Evolutionary conservation across 805 yeast species (phyloP).

Genomic region (Candida multigemmis): DNA sequence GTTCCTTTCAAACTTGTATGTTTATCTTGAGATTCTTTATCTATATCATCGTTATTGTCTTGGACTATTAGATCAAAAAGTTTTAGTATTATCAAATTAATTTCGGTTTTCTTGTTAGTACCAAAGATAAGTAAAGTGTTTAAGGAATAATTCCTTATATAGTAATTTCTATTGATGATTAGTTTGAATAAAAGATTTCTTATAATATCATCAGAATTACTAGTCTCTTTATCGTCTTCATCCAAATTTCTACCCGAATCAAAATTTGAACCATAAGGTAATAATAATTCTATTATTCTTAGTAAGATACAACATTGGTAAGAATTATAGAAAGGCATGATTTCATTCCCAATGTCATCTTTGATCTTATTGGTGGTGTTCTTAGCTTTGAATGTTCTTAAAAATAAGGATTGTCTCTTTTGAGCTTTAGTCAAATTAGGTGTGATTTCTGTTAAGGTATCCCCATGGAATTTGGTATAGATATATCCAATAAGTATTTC

Average conservation of each 20-base stretch:
- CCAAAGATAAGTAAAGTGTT: constrained; percentile 21
- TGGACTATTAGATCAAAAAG: constrained; percentile 19
- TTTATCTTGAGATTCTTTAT: constrained; percentile 3
- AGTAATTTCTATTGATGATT: constrained; percentile 20
- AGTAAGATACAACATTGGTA: constrained; percentile 24
- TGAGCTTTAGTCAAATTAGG: not conserved
- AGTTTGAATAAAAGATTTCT: constrained; percentile 21
- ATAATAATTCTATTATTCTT: constrained; percentile 16
- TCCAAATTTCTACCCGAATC: constrained; percentile 8
- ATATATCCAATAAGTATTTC: constrained; percentile 25
- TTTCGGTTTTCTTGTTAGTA: constrained; percentile 19
- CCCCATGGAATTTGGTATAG: constrained; percentile 15
- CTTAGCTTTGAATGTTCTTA: constrained; percentile 12
- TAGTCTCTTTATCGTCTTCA: constrained; percentile 3
- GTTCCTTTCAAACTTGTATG: constrained; percentile 6
- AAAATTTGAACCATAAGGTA: constrained; percentile 28
- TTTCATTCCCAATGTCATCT: constrained; percentile 7
- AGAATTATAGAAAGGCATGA: constrained; percentile 23
- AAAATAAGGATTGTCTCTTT: constrained; percentile 4
- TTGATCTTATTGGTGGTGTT: constrained; percentile 8
- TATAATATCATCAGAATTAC: constrained; percentile 8
- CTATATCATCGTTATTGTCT: constrained; percentile 13
- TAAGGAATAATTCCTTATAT: constrained; percentile 27
- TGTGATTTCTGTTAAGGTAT: constrained; percentile 1
- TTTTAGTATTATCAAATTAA: constrained; percentile 23